A percentile compares a stretch with the other conserved stretches of the same genome.
Evolutionary conservation across 2,329 filamentous ascomycete genomes (phyloP).

Genomic region (Metarhizium album): DNA sequence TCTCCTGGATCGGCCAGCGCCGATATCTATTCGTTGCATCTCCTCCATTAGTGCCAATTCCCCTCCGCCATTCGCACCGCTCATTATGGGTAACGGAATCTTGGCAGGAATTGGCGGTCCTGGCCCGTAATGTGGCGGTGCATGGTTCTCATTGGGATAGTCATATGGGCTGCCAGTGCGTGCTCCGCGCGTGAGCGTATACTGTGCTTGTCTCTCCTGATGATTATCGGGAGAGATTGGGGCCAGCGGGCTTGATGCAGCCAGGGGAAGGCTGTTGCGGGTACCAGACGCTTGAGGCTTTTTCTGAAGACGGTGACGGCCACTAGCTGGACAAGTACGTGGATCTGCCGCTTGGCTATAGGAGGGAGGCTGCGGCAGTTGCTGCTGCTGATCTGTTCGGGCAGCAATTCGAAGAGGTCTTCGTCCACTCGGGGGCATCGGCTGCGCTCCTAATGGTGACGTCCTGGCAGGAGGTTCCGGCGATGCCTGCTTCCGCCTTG

Average conservation of each 20-base stretch:
- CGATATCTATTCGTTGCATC: constrained; percentile 57
- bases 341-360: constrained; percentile 22
- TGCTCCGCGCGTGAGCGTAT: constrained; percentile 23
- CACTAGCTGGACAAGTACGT: constrained; percentile 25
- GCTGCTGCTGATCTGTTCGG: constrained; percentile 30
- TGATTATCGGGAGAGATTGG: constrained; percentile 42
- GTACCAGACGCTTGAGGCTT: constrained; percentile 38
- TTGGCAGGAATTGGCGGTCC: constrained; percentile 60
- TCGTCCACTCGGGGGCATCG: constrained; percentile 38
- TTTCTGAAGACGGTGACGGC: constrained; percentile 55
- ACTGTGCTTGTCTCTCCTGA: constrained; percentile 30
- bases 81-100: constrained; percentile 45
- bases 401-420: constrained; percentile 39
- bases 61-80: constrained; percentile 28
- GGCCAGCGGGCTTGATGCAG: constrained; percentile 37
- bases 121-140: constrained; percentile 25
- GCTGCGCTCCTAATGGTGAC: constrained; percentile 41
- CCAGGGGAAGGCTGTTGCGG: constrained; percentile 23
- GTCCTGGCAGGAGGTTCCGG: constrained; percentile 29
- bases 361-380: constrained; percentile 16
- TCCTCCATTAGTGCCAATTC: constrained; percentile 58
- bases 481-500: constrained; percentile 22
- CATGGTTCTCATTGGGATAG: constrained; percentile 41
- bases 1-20: constrained; percentile 45
- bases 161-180: constrained; percentile 42